Evolutionary conservation across 768 basidiomycete species (phyloP), one percentile per base, ranked within the genome.

Genomic region (Tricholoma saponaceum): DNA sequence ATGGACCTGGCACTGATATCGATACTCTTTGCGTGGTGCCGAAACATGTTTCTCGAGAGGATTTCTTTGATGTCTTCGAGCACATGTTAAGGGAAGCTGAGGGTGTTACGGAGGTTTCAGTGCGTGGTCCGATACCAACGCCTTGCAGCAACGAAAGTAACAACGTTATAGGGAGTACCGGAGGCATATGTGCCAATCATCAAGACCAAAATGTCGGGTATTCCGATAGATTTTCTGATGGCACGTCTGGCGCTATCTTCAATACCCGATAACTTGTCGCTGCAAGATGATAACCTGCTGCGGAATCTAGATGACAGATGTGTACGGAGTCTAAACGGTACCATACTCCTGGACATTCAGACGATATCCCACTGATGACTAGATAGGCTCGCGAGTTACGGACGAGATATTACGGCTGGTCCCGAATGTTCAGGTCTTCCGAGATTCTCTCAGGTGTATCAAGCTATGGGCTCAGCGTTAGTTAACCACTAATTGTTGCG

Each of bases 11-110:
- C 3, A 81, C 89, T 51, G 96, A 99, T 83, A 98, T 99, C 70
- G 97, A 99, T 77, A 97, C 95, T n/a, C 76, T 99, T 20, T 91
- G 93, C 68, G 96, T 98, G 33, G 97, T 96, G 35, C 97, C 97
- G 6, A 93, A 95, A 71, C 95, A 98, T 72, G 90, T 98, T 56
- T 90, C 88, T 56, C 83, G 94, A 61, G 95, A 97, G 62, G 95
- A 98, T 76, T 98, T 98, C 76, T 97, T 97, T 68, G 87, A 90
- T 0, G 79, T 86, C 23, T 95, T 99, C 64, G 92, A 93, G 70
- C 81, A 84, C 13, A 92, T 98, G 92, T 76, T 99, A 52, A 84
- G 83, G 62, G 85, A 88, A 44, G 70, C 86, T 59, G 91, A 95
- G 44, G 95, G 91, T 18, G 90, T 86, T 14, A 80, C 87, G 3